Evolutionary conservation across 352 stramenopile species (phyloP).

Genomic region (Salisapilia sapeloensis): DNA sequence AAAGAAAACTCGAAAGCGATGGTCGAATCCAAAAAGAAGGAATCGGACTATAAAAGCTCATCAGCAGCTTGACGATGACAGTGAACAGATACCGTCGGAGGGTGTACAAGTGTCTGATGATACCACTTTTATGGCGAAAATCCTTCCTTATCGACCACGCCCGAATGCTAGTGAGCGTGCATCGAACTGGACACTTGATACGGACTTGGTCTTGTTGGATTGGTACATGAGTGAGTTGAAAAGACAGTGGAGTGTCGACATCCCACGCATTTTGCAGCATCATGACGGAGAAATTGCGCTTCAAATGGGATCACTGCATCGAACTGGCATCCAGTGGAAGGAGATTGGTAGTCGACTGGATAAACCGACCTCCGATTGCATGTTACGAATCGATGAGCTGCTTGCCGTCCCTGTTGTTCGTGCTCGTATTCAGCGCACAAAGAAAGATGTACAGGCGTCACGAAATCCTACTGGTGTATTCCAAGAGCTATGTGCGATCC

Average conservation of each 20-base stretch:
- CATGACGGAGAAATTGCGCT: constrained; percentile 51
- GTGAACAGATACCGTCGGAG: no score
- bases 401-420: constrained; percentile 37
- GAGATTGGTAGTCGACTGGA: constrained; percentile 27
- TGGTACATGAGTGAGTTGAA: constrained; percentile 60
- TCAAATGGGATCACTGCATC: constrained; percentile 24
- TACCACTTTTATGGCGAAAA: no score
- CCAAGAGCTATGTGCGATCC: constrained; percentile 42
- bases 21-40: no score
- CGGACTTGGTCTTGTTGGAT: constrained; percentile 50
- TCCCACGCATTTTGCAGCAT: constrained; percentile 48
- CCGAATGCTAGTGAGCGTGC: constrained; percentile 33
- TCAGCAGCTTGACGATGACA: no score
- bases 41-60: no score
- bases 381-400: constrained; percentile 50
- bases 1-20: no score
- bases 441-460: constrained; percentile 31
- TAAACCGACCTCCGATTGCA: constrained; percentile 48
- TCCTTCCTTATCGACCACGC: no score
- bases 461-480: constrained; percentile 61
- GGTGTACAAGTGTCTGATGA: no score
- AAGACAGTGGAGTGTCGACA: constrained; percentile 57
- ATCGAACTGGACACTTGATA: constrained; percentile 39
- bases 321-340: constrained; percentile 63
- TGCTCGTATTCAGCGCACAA: constrained; percentile 36